Base-by-base conservation (phyloP, 768 basidiomycete species). In the Tricholoma bakamatsutake region DNA sequence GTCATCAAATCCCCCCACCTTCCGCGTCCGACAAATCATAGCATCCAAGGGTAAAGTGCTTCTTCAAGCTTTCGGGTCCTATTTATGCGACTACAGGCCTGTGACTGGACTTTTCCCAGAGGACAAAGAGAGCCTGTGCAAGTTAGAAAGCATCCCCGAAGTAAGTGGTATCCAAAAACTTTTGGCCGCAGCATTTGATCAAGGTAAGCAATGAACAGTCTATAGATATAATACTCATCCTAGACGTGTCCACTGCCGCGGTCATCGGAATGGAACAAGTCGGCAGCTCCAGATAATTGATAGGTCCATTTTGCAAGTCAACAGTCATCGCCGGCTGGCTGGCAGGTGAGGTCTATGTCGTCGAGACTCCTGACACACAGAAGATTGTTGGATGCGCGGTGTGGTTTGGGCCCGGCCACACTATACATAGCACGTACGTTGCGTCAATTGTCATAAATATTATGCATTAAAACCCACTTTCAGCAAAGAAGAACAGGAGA, bases 281-380 rank as follows among this genome's bases (percentile, higher is more conserved):
- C 24, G 50, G 45, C n/a, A 46, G 59, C 17, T 51, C 56, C 33
- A 35, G n/a, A 21, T 45, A 53, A 17, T 46, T 57, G 40, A 57
- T 49, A 35, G 52, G 55, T 10, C 45, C 46, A 15, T 60, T 60
- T 49, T 53, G 42, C 33, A 39, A 33, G 28, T 49, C 37, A 12
- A 50, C 46, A 2, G 39, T 59, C 15, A 40, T 49, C 39, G 62
- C 60, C 13, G 54, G 50, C 34, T 50, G 57, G 21, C 27, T 58
- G 21, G 61, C 49, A 12, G 61, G 61, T 12, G 56, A 60, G 37
- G 60, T 61, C 6, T 62, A 62, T 33, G 56, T 61, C 28, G 61
- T 57, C n/a, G 61, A 62, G 40, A 48, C 54, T 24, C 17, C 17
- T 43, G 43, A 56, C 27, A 45, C 35, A 17, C 50, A 43, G 27